phyloP scores from a whole-genome alignment of 2,329 filamentous ascomycete genomes.

The Trichophyton schoenleinii region DNA sequence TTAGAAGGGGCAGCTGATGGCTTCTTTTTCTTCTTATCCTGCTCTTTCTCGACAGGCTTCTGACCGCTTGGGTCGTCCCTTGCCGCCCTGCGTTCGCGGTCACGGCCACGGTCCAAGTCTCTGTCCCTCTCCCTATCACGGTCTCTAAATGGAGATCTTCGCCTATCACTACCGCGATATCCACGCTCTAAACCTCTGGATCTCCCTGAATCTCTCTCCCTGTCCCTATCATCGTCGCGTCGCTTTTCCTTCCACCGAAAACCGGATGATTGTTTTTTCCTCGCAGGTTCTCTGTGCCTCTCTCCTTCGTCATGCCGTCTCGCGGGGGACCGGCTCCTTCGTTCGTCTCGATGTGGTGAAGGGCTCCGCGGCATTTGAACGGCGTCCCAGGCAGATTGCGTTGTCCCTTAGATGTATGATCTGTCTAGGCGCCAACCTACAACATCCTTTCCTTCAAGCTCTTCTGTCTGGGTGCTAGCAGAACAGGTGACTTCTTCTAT shows the following conservation, averaged over 20 bases:
- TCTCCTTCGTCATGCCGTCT: slow-evolving; percentile 19
- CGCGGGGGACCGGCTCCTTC: slow-evolving; percentile 34
- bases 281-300: slow-evolving; percentile 19
- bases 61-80: slow-evolving; percentile 15
- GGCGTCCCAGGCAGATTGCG: background rate
- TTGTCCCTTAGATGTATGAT: too few species aligned
- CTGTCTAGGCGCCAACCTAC: too few species aligned
- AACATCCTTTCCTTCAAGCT: too few species aligned
- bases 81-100: slow-evolving; percentile 18
- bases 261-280: slow-evolving; percentile 20
- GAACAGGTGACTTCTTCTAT: too few species aligned
- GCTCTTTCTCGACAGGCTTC: slow-evolving; percentile 18
- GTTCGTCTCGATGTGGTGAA: slow-evolving; percentile 8
- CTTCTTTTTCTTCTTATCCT: slow-evolving; percentile 32
- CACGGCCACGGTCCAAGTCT: slow-evolving; percentile 16
- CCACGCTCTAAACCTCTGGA: slow-evolving; percentile 42
- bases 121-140: slow-evolving; percentile 19
- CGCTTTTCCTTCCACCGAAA: slow-evolving; percentile 41
- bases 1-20: slow-evolving; percentile 26
- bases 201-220: slow-evolving; percentile 23
- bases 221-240: slow-evolving; percentile 33
- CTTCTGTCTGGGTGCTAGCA: too few species aligned
- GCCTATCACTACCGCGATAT: slow-evolving; percentile 30
- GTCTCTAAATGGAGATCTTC: slow-evolving; percentile 13
- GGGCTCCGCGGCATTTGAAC: slow-evolving; percentile 10